phyloP scores from a whole-genome alignment of 352 stramenopile species.

The Bremia lactucae region DNA sequence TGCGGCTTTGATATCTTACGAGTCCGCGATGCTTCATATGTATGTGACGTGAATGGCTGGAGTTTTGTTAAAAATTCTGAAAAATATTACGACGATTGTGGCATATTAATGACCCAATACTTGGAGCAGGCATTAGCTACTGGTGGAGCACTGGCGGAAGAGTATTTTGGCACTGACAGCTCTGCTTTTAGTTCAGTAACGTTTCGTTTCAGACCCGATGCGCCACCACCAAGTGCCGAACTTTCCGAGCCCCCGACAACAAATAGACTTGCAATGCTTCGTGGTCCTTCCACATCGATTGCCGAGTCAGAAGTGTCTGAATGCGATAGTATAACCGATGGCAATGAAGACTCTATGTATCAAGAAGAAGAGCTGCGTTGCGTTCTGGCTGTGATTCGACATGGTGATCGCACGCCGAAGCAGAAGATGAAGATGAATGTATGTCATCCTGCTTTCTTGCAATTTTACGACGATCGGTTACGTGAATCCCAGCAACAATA shows the following conservation, averaged over 20 bases:
- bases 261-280: conserved; percentile 19
- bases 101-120: conserved; percentile 86
- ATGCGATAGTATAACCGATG: conserved; percentile 18
- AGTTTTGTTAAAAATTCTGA: conserved; percentile 99
- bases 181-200: conserved; percentile 50
- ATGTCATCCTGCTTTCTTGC: conserved; percentile 83
- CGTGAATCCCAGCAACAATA: conserved; percentile 22
- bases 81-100: conserved; percentile 99
- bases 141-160: conserved; percentile 12
- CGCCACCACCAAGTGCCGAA: conserved; percentile 28
- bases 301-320: conserved; percentile 18
- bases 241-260: conserved; percentile 46
- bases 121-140: conserved; percentile 48
- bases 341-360: conserved; percentile 18
- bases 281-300: conserved; percentile 18
- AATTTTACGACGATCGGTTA: conserved; percentile 62
- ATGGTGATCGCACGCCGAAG: conserved; percentile 99
- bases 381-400: conserved; percentile 97
- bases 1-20: conserved; percentile 99
- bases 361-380: conserved; percentile 96
- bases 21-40: conserved; percentile 87
- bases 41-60: conserved; percentile 99
- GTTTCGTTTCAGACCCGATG: conserved; percentile 46
- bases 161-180: conserved; percentile 43
- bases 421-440: conserved; percentile 99